Evolutionary conservation across 139 green algal species (phyloP).

Genomic region (Penium margaritaceum): DNA sequence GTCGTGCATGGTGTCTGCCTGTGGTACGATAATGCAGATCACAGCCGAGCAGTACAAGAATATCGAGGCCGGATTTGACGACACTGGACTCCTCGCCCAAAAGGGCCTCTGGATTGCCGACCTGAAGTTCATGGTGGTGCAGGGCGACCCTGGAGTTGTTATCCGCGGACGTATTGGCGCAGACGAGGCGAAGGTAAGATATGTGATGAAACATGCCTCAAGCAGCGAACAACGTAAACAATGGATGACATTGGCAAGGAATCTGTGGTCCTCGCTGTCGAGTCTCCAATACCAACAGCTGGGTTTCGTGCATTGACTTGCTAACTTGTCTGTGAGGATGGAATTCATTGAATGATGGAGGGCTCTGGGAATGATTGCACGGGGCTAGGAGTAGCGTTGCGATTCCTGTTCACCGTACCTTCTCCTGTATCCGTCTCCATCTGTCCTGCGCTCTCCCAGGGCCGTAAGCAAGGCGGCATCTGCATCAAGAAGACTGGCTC

Average conservation of each 20-base stretch:
- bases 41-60: conserved; percentile 4
- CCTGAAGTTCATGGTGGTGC: conserved; percentile 45
- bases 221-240: too few species aligned
- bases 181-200: conserved; percentile 32
- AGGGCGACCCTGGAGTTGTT: conserved; percentile 34
- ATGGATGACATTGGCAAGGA: too few species aligned
- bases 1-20: too few species aligned
- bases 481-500: conserved; percentile 38
- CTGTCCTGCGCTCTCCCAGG: neutral
- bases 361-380: neutral
- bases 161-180: conserved; percentile 27
- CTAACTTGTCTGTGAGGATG: neutral
- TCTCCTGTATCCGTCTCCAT: too few species aligned
- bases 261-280: too few species aligned
- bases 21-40: conserved; percentile 21
- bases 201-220: too few species aligned
- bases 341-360: neutral
- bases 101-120: conserved; percentile 18
- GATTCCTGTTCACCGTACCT: too few species aligned
- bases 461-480: neutral
- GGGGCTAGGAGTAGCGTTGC: too few species aligned
- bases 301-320: neutral
- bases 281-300: too few species aligned
- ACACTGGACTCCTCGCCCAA: neutral
- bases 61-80: conserved; percentile 23